Percentiles rank a stretch among this genome's conserved stretches.
These are phyloP conservation scores for Hypoxylon sp. DNA, from an alignment of 2,329 filamentous ascomycete genomes.

Conservation along the genomic window DNA sequence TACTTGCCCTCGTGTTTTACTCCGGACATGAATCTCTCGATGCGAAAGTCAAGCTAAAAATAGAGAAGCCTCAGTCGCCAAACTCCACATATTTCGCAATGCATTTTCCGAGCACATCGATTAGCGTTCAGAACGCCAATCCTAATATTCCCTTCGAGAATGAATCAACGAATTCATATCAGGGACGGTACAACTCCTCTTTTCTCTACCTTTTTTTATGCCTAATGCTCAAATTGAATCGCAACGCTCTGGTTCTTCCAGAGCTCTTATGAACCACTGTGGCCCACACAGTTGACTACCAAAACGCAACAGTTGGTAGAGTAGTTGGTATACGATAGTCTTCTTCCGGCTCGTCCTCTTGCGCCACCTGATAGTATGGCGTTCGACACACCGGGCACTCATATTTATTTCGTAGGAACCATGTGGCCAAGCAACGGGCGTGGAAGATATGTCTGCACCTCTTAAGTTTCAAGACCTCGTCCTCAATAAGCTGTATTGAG, in stretches of 20 bases:
- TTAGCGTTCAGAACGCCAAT: neutral
- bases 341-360: constrained; percentile 18
- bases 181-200: neutral
- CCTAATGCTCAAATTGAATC: neutral
- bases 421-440: constrained; percentile 57
- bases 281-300: constrained; percentile 26
- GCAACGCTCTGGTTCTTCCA: neutral
- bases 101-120: neutral
- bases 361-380: constrained; percentile 52
- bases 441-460: constrained; percentile 59
- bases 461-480: constrained; percentile 57
- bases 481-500: constrained; percentile 40
- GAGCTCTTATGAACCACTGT: neutral
- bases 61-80: too few relatives aligned
- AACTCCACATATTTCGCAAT: neutral
- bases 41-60: neutral
- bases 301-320: constrained; percentile 40
- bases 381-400: constrained; percentile 59
- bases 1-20: neutral
- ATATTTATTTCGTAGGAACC: constrained; percentile 57
- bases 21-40: neutral
- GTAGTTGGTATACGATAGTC: constrained; percentile 29
- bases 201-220: neutral
- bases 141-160: neutral
- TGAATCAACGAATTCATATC: neutral